These are phyloP conservation scores for Suhomyces chickasaworum DNA, from an alignment of 1,139 yeast species.

Conservation along the genomic window DNA sequence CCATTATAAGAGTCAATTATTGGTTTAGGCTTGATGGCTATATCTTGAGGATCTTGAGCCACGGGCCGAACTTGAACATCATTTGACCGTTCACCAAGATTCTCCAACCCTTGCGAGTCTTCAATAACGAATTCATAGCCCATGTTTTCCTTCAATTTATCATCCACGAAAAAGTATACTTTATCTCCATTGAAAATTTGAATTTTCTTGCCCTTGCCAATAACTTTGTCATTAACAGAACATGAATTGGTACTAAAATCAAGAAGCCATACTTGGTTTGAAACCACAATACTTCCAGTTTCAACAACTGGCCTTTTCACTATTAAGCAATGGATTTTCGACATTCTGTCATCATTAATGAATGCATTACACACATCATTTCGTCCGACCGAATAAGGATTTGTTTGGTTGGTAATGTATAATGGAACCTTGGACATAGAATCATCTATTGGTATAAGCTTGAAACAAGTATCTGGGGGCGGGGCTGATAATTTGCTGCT, in stretches of 20 bases:
- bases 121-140: conserved; percentile 48
- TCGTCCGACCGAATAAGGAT: conserved; percentile 67
- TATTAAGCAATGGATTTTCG: conserved; percentile 80
- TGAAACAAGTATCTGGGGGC: conserved; percentile 33
- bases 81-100: conserved; percentile 31
- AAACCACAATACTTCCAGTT: conserved; percentile 21
- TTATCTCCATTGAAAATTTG: conserved; percentile 65
- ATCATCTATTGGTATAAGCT: conserved; percentile 32
- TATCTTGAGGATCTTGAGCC: conserved; percentile 32
- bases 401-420: conserved; percentile 60
- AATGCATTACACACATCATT: conserved; percentile 58
- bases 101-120: conserved; percentile 62
- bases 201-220: conserved; percentile 66
- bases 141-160: conserved; percentile 48
- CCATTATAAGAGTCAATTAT: conserved; percentile 21
- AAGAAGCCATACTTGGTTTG: conserved; percentile 65
- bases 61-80: conserved; percentile 19
- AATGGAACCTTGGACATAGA: conserved; percentile 46
- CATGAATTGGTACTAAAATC: conserved; percentile 84
- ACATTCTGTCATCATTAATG: conserved; percentile 72
- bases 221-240: conserved; percentile 57
- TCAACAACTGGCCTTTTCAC: conserved; percentile 59
- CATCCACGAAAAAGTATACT: conserved; percentile 66
- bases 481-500: background rate
- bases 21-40: conserved; percentile 31